These are phyloP conservation scores for Candida sanyiensis DNA, from an alignment of 805 yeast genomes.

Conservation along the genomic window DNA sequence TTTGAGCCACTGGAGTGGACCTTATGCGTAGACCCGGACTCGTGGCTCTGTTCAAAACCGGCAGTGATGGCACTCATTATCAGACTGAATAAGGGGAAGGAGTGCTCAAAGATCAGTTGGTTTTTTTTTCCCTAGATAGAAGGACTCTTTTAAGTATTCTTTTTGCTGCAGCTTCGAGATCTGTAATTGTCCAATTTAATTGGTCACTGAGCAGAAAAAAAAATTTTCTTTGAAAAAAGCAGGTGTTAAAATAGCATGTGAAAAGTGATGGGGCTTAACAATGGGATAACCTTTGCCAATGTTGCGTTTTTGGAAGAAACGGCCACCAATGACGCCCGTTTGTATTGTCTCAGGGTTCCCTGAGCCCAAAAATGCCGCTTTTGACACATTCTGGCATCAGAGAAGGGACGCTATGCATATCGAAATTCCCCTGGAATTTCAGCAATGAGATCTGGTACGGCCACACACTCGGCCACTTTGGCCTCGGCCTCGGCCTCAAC, in stretches of 20 bases:
- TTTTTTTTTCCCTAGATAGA: too few relatives aligned
- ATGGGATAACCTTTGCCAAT: background rate
- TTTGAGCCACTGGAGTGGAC: background rate
- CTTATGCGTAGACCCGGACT: conserved; percentile 1
- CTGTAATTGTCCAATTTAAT: background rate
- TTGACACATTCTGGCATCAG: conserved; percentile 1
- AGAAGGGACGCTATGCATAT: background rate
- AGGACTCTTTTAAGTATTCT: too few relatives aligned
- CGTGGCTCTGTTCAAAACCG: background rate
- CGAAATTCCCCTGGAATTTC: conserved; percentile 1
- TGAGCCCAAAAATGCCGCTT: background rate
- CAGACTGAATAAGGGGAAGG: too few relatives aligned
- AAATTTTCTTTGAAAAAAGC: conserved; percentile 1
- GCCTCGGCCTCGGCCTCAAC: too few relatives aligned
- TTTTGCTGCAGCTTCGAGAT: too few relatives aligned
- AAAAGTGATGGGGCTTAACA: background rate
- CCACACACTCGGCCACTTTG: too few relatives aligned
- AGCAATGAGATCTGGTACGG: background rate
- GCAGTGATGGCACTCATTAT: background rate
- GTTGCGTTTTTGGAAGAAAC: background rate
- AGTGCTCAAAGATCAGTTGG: too few relatives aligned
- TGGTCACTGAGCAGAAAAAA: background rate
- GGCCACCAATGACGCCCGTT: background rate
- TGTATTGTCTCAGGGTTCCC: background rate
- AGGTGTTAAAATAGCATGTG: background rate